Conservation (phyloP, 129 eudicot genomes). For the Arctium minus region DNA sequence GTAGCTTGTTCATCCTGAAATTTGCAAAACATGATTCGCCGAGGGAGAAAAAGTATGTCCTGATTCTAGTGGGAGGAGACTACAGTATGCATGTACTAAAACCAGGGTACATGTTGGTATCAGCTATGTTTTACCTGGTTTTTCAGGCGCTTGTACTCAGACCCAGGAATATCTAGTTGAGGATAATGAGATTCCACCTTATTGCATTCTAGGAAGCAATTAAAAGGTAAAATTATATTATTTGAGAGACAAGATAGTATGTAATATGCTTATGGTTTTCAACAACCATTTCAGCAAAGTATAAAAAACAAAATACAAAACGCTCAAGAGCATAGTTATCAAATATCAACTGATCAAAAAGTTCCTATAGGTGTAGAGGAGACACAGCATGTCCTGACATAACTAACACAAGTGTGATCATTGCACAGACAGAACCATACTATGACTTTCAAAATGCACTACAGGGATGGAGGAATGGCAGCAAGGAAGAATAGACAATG, state of each 20-base stretch:
- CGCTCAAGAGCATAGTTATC: neutral
- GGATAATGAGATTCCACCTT: constrained; percentile 71
- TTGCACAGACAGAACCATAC: neutral
- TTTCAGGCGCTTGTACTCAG: constrained; percentile 63
- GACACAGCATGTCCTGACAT: neutral
- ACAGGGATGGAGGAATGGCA: no score
- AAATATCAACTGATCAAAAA: no score
- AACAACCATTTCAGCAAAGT: neutral
- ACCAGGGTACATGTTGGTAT: neutral
- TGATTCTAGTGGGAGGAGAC: neutral
- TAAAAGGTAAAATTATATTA: neutral
- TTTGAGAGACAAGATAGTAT: neutral
- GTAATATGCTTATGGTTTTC: neutral
- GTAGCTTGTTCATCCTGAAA: constrained; percentile 50
- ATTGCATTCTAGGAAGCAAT: constrained; percentile 47
- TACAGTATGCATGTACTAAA: neutral
- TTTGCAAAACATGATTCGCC: neutral
- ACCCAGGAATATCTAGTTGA: constrained; percentile 77
- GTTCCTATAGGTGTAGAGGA: no score
- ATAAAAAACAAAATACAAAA: neutral
- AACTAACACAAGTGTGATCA: neutral
- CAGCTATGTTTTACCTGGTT: constrained; percentile 39
- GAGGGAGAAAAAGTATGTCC: neutral
- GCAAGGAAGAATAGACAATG: no score
- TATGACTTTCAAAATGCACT: neutral